Percentiles rank a stretch among this genome's conserved stretches.
Conservation (phyloP, 371 early-diverging fungal genomes). For the Chytridiales sp. region DNA sequence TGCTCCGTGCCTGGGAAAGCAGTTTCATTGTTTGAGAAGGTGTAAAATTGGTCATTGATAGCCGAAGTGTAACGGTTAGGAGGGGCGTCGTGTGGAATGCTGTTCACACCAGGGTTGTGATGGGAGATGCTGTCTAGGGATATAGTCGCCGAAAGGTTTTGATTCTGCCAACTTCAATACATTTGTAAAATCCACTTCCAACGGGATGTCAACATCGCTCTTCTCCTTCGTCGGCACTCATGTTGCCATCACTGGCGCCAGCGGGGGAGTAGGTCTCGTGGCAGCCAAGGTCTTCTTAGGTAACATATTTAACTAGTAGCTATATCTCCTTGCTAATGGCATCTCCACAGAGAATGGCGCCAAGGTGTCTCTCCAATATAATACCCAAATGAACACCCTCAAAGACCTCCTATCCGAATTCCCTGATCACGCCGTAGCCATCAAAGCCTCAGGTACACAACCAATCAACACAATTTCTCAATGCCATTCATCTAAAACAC, state of each 20-base stretch:
- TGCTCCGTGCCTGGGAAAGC: too few species aligned
- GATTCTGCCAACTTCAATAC: too few species aligned
- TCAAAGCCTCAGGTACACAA: constrained; percentile 24
- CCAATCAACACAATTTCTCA: background rate
- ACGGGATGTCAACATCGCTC: background rate
- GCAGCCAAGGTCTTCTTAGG: constrained; percentile 31
- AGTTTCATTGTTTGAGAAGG: too few species aligned
- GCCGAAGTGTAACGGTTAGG: too few species aligned
- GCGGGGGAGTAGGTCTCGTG: constrained; percentile 40
- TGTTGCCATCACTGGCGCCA: constrained; percentile 42
- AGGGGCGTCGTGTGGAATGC: too few species aligned
- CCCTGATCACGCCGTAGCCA: constrained; percentile 17
- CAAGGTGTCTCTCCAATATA: constrained; percentile 49
- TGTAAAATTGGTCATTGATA: too few species aligned
- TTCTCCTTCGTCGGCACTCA: constrained; percentile 16
- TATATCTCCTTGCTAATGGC: background rate
- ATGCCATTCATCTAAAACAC: background rate
- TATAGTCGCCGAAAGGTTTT: too few species aligned
- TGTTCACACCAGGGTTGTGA: too few species aligned
- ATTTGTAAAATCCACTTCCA: too few species aligned
- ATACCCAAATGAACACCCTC: constrained; percentile 30
- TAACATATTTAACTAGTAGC: too few species aligned
- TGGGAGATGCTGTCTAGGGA: too few species aligned
- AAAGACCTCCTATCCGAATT: constrained; percentile 25
- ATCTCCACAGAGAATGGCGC: constrained; percentile 37